phyloP scores from a whole-genome alignment of 306 rosid species.

The Prunus davidiana region DNA sequence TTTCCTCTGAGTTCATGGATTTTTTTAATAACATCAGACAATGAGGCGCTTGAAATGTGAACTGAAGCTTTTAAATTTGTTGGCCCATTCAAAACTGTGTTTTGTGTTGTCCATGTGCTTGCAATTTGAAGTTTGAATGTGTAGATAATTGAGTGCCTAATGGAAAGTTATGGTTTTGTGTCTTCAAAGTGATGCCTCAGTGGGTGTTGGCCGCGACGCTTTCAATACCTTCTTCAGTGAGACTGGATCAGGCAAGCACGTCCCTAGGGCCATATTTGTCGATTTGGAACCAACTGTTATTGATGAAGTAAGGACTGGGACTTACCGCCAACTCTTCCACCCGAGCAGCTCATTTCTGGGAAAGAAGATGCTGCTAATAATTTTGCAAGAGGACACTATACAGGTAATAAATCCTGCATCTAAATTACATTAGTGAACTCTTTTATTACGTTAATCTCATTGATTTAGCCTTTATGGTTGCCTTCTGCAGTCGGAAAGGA shows the following conservation, averaged over 20 bases:
- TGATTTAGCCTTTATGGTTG: neutral
- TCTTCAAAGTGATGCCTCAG: slow-evolving; percentile 50
- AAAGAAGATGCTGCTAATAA: slow-evolving; percentile 99
- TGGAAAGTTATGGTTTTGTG: slow-evolving; percentile 10
- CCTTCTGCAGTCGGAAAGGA: slow-evolving; percentile 66
- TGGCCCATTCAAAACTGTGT: neutral
- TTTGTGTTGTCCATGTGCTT: neutral
- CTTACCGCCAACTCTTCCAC: slow-evolving; percentile 90
- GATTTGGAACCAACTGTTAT: slow-evolving; percentile 98
- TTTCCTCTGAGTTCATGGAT: neutral
- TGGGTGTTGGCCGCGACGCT: slow-evolving; percentile 84
- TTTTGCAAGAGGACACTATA: slow-evolving; percentile 94
- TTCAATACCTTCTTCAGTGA: slow-evolving; percentile 98
- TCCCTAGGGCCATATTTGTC: slow-evolving; percentile 87
- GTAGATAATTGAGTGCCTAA: neutral
- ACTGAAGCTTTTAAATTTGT: neutral
- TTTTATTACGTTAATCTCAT: neutral
- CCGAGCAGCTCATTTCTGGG: slow-evolving; percentile 95
- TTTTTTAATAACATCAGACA: neutral
- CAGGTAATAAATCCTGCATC: slow-evolving; percentile 33
- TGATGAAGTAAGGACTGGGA: slow-evolving; percentile 81
- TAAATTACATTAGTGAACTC: neutral
- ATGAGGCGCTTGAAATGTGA: neutral
- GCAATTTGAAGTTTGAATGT: neutral
- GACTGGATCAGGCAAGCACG: slow-evolving; percentile 94